Evolutionary conservation across 371 early-diverging fungal genomes (phyloP).

Genomic region (Rhizomucor miehei): DNA sequence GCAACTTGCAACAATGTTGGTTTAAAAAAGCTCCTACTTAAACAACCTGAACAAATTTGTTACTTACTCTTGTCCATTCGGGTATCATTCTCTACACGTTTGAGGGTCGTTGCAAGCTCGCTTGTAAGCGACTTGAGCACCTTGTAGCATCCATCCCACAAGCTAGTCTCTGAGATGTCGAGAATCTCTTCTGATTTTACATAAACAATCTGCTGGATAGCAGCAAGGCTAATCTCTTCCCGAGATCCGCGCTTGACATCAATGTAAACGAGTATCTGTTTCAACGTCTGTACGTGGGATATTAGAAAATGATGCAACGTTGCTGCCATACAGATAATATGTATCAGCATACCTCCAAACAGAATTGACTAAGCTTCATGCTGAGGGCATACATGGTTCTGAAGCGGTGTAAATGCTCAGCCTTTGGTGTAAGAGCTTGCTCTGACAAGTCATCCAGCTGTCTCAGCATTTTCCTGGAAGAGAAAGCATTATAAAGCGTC

Average conservation of each 20-base stretch:
- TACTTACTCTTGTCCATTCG: constrained; percentile 50
- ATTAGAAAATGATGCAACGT: neutral
- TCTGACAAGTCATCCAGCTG: constrained; percentile 65
- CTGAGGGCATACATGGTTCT: constrained; percentile 49
- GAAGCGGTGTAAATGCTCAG: constrained; percentile 50
- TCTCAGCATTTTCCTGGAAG: constrained; percentile 55
- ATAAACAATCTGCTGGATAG: constrained; percentile 49
- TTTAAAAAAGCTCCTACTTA: too few species aligned
- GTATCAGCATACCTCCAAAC: constrained; percentile 30
- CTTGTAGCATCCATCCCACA: constrained; percentile 64
- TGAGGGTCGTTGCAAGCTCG: constrained; percentile 35
- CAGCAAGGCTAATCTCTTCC: constrained; percentile 37
- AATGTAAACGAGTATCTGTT: constrained; percentile 28
- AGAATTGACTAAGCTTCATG: constrained; percentile 47
- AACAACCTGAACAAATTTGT: too few species aligned
- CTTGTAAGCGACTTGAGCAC: constrained; percentile 47
- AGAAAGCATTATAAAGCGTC: neutral
- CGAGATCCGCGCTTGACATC: constrained; percentile 38
- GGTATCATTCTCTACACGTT: constrained; percentile 42
- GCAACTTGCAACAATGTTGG: too few species aligned
- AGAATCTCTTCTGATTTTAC: constrained; percentile 51
- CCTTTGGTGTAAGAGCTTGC: constrained; percentile 51
- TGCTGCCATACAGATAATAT: neutral
- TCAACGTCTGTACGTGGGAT: too few species aligned
- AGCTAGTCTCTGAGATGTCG: constrained; percentile 50